Conservation (phyloP, 164 flowering plant species). For the Tinospora cordifolia region DNA sequence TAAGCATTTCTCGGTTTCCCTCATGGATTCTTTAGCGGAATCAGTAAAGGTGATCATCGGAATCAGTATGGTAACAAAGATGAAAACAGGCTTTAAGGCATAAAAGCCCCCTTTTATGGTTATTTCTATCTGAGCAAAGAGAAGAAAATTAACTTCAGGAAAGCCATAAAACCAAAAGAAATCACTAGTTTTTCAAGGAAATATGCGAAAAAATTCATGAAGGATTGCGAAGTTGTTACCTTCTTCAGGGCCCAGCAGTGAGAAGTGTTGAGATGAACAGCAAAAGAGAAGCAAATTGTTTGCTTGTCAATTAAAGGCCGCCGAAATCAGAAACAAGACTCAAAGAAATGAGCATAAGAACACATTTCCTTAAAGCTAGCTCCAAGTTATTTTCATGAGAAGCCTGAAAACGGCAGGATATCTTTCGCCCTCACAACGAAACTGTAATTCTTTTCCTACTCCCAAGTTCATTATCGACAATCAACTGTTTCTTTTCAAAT, state of each 20-base stretch:
- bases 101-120: background rate
- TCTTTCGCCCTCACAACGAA: background rate
- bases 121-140: background rate
- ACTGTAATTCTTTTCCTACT: background rate
- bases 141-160: background rate
- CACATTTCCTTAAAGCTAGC: background rate
- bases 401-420: background rate
- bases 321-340: background rate
- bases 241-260: background rate
- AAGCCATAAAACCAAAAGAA: slow-evolving; percentile 2
- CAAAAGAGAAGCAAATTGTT: background rate
- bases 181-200: background rate
- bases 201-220: background rate
- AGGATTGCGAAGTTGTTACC: background rate
- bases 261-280: background rate
- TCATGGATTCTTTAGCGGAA: slow-evolving; percentile 30
- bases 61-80: background rate
- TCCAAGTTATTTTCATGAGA: background rate
- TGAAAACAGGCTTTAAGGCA: background rate
- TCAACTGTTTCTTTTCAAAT: slow-evolving; percentile 4
- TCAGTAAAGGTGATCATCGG: slow-evolving; percentile 51
- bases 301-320: background rate
- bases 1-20: slow-evolving; percentile 52
- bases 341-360: background rate
- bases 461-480: background rate